Evolutionary conservation across 306 rosid species (phyloP).

Genomic region (Hippophae rhamnoides): DNA sequence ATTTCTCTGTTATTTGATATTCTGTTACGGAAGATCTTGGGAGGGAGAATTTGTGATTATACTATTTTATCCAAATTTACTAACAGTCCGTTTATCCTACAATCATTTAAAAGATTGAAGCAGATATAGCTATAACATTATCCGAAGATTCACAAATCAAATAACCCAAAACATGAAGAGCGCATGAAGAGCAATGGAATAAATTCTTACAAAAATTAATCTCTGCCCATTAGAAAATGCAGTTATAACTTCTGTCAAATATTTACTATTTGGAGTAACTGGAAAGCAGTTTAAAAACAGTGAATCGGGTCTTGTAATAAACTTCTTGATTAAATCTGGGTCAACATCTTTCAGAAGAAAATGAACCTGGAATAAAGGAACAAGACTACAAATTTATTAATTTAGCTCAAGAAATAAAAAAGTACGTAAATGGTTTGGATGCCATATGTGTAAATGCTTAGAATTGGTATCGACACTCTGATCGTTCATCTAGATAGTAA

Average conservation of each 20-base stretch:
- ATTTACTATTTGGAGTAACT: conserved; percentile 81
- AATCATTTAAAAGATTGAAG: conserved; percentile 22
- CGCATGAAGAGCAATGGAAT: conserved; percentile 14
- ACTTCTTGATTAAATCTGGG: conserved; percentile 42
- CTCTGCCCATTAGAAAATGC: conserved; percentile 48
- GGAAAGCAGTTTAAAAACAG: conserved; percentile 47
- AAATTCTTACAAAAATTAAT: conserved; percentile 55
- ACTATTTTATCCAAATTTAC: no score
- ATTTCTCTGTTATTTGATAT: no score
- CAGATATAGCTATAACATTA: neutral
- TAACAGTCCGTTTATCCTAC: conserved; percentile 83
- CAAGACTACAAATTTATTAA: conserved; percentile 6
- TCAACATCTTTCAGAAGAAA: conserved; percentile 58
- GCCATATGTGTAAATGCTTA: no score
- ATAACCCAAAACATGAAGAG: conserved; percentile 11
- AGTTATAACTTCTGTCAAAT: conserved; percentile 58
- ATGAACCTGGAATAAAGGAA: conserved; percentile 50
- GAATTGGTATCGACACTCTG: no score
- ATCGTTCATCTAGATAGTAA: no score
- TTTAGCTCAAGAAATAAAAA: conserved; percentile 1
- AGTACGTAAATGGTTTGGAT: no score
- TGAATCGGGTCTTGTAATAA: conserved; percentile 43
- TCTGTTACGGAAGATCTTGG: no score
- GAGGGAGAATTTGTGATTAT: no score
- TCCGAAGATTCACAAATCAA: conserved; percentile 3